Evolutionary conservation across 345 rosid species (phyloP).

Genomic region (Populus alba): DNA sequence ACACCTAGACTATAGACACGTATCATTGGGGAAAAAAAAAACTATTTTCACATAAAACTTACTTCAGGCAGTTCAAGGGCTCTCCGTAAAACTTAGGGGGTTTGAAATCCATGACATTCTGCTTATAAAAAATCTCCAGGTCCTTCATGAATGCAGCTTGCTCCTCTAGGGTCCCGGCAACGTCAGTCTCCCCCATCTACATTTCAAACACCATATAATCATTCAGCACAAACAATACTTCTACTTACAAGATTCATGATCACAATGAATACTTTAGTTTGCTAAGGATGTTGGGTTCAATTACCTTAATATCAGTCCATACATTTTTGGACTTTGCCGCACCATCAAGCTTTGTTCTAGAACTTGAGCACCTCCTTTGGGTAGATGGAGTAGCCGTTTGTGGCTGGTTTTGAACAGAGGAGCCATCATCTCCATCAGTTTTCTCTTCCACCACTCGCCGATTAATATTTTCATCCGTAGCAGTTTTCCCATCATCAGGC

Average conservation of each 20-base stretch:
- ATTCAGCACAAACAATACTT: conserved; percentile 5
- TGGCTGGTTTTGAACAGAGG: conserved; percentile 5
- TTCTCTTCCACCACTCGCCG: conserved; percentile 25
- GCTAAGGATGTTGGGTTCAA: not conserved
- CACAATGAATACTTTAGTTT: not conserved
- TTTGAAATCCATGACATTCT: conserved; percentile 60
- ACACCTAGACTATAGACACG: conserved; percentile 5
- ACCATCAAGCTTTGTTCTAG: conserved; percentile 33
- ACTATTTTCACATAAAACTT: conserved; percentile 26
- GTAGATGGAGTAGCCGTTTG: conserved; percentile 19
- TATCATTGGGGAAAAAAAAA: not conserved
- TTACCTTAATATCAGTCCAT: conserved; percentile 63
- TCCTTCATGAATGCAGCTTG: conserved; percentile 64
- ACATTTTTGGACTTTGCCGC: conserved; percentile 51
- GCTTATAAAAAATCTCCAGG: conserved; percentile 59
- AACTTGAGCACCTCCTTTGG: conserved; percentile 22
- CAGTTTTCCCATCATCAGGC: conserved; percentile 15
- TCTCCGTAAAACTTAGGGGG: conserved; percentile 73
- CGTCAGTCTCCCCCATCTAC: conserved; percentile 58
- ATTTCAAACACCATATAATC: conserved; percentile 11
- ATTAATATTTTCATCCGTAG: conserved; percentile 4
- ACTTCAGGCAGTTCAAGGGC: conserved; percentile 79
- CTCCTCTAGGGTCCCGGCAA: conserved; percentile 67
- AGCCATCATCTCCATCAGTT: conserved; percentile 13
- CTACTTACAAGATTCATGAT: conserved; percentile 5